Conservation (phyloP, 495 filamentous ascomycete genomes). For the Penicillium coprophilum region DNA sequence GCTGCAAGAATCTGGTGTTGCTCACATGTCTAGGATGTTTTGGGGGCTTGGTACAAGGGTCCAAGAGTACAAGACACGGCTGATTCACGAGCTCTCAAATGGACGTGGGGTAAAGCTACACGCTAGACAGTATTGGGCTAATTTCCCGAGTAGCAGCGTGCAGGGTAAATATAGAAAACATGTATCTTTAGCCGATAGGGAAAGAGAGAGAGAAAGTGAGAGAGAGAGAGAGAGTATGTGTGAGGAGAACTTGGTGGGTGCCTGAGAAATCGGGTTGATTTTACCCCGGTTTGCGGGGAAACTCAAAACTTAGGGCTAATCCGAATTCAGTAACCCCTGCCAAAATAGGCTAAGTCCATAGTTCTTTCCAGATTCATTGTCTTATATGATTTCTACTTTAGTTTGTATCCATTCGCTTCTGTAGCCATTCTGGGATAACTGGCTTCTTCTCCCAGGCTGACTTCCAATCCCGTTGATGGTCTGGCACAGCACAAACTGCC, state of each 20-base stretch:
- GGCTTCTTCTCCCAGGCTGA: slow-evolving; percentile 52
- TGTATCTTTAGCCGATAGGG: slow-evolving; percentile 2
- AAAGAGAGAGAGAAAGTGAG: not conserved
- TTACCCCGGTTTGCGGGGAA: slow-evolving; percentile 14
- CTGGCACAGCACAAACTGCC: slow-evolving; percentile 51
- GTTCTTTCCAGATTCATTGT: not conserved
- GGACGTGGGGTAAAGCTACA: not conserved
- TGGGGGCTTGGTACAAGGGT: not conserved
- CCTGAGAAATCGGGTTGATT: not conserved
- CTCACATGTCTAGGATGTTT: slow-evolving; percentile 6
- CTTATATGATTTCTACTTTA: not conserved
- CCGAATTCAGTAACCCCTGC: not conserved
- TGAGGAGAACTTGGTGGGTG: not conserved
- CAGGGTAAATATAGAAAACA: not conserved
- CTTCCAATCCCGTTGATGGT: slow-evolving; percentile 27
- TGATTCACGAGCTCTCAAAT: not conserved
- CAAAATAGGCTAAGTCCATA: not conserved
- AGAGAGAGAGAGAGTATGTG: not conserved
- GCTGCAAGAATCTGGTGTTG: not conserved
- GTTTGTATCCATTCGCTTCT: slow-evolving; percentile 39
- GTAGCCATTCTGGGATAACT: slow-evolving; percentile 55
- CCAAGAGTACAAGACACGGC: no score
- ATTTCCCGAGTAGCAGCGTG: not conserved
- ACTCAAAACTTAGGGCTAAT: not conserved
- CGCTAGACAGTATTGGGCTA: not conserved